phyloP scores from a whole-genome alignment of 495 filamentous ascomycete species.

The Pseudevernia furfuracea region DNA sequence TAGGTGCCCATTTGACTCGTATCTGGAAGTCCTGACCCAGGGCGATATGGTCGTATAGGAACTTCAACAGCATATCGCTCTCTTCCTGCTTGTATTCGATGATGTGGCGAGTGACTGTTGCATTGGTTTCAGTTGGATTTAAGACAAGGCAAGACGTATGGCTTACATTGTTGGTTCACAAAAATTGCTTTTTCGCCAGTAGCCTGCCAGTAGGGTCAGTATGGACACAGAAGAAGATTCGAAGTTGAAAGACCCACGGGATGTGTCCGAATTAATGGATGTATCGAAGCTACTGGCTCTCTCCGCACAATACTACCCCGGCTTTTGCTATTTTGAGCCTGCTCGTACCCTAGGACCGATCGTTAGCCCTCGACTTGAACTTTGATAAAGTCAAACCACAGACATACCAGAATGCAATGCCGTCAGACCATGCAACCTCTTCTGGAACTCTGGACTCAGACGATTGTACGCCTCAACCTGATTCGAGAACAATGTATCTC shows the following conservation, averaged over 20 bases:
- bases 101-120: conserved; percentile 58
- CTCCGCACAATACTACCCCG: conserved; percentile 58
- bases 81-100: conserved; percentile 73
- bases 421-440: conserved; percentile 68
- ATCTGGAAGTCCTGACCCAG: conserved; percentile 81
- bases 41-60: conserved; percentile 80
- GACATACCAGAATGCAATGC: conserved; percentile 60
- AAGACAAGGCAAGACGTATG: not conserved
- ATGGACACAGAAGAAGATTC: not conserved
- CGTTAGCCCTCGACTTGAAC: not conserved
- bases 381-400: conserved; percentile 17
- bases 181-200: conserved; percentile 83
- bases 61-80: conserved; percentile 71
- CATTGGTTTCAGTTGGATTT: not conserved
- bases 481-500: conserved; percentile 71
- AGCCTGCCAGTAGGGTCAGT: conserved; percentile 6
- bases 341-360: conserved; percentile 37
- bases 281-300: conserved; percentile 61
- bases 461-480: conserved; percentile 69
- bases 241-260: conserved; percentile 34
- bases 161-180: conserved; percentile 80
- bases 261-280: conserved; percentile 75
- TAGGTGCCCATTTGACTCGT: conserved; percentile 73
- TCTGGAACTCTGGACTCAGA: conserved; percentile 61
- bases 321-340: conserved; percentile 49